A percentile compares a stretch with the other conserved stretches of the same genome.
phyloP scores from a whole-genome alignment of 345 rosid species.

The Arabis alpina region DNA sequence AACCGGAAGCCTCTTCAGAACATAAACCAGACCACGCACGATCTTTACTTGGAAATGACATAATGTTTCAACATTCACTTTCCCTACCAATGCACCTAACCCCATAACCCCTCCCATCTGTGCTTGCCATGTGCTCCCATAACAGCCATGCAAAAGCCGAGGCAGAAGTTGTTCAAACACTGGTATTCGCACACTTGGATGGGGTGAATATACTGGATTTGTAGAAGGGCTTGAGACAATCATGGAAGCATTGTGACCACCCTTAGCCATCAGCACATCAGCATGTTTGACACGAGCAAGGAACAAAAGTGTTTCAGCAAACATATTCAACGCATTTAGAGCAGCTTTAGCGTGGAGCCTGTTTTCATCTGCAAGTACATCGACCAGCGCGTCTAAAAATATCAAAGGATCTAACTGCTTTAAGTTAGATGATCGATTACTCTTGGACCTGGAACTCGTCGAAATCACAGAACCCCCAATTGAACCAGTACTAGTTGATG shows the following conservation, averaged over 20 bases:
- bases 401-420: slow-evolving; percentile 92
- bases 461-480: slow-evolving; percentile 61
- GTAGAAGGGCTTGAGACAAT: slow-evolving; percentile 98
- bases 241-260: slow-evolving; percentile 95
- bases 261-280: slow-evolving; percentile 80
- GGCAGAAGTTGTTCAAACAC: slow-evolving; percentile 98
- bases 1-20: slow-evolving; percentile 86
- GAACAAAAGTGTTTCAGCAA: slow-evolving; percentile 86
- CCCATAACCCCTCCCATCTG: slow-evolving; percentile 99
- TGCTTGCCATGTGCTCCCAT: slow-evolving; percentile 97
- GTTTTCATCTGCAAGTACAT: slow-evolving; percentile 90
- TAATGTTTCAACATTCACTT: slow-evolving; percentile 93
- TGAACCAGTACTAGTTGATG: slow-evolving; percentile 54
- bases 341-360: slow-evolving; percentile 94
- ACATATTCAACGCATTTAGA: slow-evolving; percentile 73
- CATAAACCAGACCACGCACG: slow-evolving; percentile 89
- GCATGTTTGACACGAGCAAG: slow-evolving; percentile 95
- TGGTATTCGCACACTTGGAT: slow-evolving; percentile 89
- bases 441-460: slow-evolving; percentile 71
- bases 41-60: slow-evolving; percentile 88
- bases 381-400: slow-evolving; percentile 93
- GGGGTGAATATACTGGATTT: slow-evolving; percentile 97
- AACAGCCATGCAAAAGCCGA: slow-evolving; percentile 96
- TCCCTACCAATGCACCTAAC: slow-evolving; percentile 93
- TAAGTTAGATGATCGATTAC: slow-evolving; percentile 60